Conservation (phyloP, 441 rosid genomes). For the Erodium texanum region DNA sequence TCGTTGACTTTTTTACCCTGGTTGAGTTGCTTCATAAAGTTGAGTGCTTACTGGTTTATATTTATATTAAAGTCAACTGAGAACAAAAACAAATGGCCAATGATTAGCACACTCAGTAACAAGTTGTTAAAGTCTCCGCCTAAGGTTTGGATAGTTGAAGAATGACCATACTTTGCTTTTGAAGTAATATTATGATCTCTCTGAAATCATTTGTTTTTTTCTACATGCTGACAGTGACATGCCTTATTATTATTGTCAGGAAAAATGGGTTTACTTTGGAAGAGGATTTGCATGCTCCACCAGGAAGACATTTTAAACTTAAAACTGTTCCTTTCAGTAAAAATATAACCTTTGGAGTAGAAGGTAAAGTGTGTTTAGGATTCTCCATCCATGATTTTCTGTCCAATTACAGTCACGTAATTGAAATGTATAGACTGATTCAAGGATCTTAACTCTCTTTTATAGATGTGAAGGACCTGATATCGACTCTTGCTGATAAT, state of each 20-base stretch:
- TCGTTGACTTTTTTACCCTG: neutral
- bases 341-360: constrained; percentile 83
- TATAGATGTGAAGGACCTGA: constrained; percentile 77
- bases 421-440: neutral
- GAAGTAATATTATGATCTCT: neutral
- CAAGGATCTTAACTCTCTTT: neutral
- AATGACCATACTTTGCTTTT: neutral
- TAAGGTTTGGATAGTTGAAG: neutral
- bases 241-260: constrained; percentile 27
- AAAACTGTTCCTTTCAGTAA: constrained; percentile 89
- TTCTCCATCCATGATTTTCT: constrained; percentile 5
- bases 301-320: constrained; percentile 62
- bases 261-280: constrained; percentile 87
- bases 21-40: constrained; percentile 2
- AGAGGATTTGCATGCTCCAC: constrained; percentile 67
- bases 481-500: constrained; percentile 70
- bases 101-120: neutral
- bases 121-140: neutral
- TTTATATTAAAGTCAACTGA: neutral
- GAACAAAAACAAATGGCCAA: neutral
- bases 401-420: neutral
- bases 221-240: too few relatives aligned
- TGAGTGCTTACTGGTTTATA: neutral
- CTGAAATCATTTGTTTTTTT: neutral
- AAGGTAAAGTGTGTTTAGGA: constrained; percentile 40